phyloP scores from a whole-genome alignment of 805 yeast species.

The Cyberlindnera misumaiensis region DNA sequence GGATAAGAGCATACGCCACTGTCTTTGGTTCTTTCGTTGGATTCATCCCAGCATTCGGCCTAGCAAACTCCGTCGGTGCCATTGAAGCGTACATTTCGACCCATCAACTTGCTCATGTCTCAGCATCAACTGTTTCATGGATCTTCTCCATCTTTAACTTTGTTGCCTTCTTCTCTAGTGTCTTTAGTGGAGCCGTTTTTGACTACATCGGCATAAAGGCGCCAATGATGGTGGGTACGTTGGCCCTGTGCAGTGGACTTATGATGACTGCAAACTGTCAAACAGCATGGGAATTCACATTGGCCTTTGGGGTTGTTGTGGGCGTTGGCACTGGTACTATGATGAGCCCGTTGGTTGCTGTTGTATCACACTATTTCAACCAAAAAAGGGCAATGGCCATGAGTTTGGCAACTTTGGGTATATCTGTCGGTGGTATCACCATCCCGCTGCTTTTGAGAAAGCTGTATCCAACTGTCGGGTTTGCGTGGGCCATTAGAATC shows the following conservation, averaged over 20 bases:
- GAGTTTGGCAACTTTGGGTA: conserved; percentile 42
- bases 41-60: conserved; percentile 44
- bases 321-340: conserved; percentile 39
- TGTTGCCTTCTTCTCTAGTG: conserved; percentile 23
- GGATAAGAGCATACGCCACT: conserved; percentile 42
- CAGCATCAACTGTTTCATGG: conserved; percentile 48
- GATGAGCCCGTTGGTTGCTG: conserved; percentile 37
- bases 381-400: conserved; percentile 36
- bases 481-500: conserved; percentile 45
- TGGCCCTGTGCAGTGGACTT: conserved; percentile 30
- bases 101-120: conserved; percentile 40
- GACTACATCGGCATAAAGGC: conserved; percentile 37
- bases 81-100: conserved; percentile 49
- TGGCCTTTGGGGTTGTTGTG: conserved; percentile 41
- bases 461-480: conserved; percentile 37
- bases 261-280: conserved; percentile 38
- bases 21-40: conserved; percentile 53
- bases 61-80: conserved; percentile 53
- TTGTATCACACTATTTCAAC: conserved; percentile 38
- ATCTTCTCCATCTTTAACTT: conserved; percentile 35
- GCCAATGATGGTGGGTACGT: conserved; percentile 32
- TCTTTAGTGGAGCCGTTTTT: conserved; percentile 39
- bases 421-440: conserved; percentile 45
- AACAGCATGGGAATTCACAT: conserved; percentile 41
- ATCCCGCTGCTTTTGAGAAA: conserved; percentile 41